Evolutionary conservation across 2,329 filamentous ascomycete species (phyloP).

Genomic region (Colletotrichum sublineola): DNA sequence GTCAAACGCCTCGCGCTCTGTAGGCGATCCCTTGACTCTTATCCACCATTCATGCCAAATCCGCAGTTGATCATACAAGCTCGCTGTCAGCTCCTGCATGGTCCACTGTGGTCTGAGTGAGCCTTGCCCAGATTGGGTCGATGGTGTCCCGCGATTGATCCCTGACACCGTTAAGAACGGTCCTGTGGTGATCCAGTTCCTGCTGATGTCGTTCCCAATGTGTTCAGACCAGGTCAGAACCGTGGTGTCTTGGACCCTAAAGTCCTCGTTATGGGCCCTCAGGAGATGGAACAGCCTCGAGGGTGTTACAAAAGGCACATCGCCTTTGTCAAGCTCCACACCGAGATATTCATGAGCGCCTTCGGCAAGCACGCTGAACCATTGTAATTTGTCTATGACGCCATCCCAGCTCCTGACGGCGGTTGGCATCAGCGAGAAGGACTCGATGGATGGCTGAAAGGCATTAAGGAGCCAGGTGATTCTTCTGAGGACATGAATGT

Average conservation of each 20-base stretch:
- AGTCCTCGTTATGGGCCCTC: background rate
- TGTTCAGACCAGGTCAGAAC: conserved; percentile 57
- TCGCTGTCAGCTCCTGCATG: conserved; percentile 47
- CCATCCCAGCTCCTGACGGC: conserved; percentile 22
- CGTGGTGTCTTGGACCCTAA: conserved; percentile 47
- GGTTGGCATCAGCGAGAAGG: conserved; percentile 34
- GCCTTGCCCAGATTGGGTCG: conserved; percentile 54
- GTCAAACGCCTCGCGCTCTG: conserved; percentile 4
- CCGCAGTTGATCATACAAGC: conserved; percentile 49
- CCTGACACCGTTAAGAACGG: conserved; percentile 55
- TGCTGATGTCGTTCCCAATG: conserved; percentile 60
- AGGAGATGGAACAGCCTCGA: conserved; percentile 45
- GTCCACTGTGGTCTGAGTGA: conserved; percentile 51
- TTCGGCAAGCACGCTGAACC: conserved; percentile 26
- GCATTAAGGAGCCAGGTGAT: conserved; percentile 41
- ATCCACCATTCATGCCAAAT: conserved; percentile 54
- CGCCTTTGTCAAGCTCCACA: conserved; percentile 3
- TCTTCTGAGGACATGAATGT: conserved; percentile 46
- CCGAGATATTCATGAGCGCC: conserved; percentile 36
- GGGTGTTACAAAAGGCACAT: conserved; percentile 8
- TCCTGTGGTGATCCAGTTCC: conserved; percentile 57
- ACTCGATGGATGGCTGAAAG: conserved; percentile 43
- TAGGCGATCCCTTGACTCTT: conserved; percentile 27
- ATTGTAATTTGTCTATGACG: conserved; percentile 17
- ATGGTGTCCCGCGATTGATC: conserved; percentile 50